Evolutionary conservation across 768 basidiomycete species (phyloP).

Genomic region (Imleria badia): DNA sequence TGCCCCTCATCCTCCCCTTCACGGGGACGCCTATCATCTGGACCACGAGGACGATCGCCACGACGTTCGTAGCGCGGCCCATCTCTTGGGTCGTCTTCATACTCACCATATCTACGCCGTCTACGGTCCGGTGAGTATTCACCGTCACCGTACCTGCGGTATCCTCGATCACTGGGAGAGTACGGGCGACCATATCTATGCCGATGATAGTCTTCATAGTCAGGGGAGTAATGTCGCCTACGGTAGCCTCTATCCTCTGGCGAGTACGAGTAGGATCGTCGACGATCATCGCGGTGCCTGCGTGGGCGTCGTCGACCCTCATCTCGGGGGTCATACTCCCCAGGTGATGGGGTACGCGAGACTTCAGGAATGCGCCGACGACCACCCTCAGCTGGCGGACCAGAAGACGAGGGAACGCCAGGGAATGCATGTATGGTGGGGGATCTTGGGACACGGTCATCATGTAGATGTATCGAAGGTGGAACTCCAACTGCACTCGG

Average conservation of each 20-base stretch:
- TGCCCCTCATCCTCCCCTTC: neutral
- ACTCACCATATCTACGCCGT: neutral
- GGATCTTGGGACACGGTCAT: conserved; percentile 15
- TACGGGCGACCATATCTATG: conserved; percentile 11
- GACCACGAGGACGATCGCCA: neutral
- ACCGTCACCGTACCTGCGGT: conserved; percentile 7
- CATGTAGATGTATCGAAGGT: conserved; percentile 8
- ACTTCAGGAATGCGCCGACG: neutral
- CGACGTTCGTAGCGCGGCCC: neutral
- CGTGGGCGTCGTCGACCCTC: neutral
- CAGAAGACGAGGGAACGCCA: neutral
- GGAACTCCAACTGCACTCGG: conserved; percentile 19
- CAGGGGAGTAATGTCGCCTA: conserved; percentile 10
- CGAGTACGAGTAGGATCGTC: conserved; percentile 26
- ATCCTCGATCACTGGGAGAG: conserved; percentile 19
- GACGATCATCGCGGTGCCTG: conserved; percentile 6
- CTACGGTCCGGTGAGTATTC: conserved; percentile 15
- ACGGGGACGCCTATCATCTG: neutral
- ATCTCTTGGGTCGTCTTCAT: conserved; percentile 8
- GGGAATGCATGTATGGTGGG: conserved; percentile 28
- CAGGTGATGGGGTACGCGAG: conserved; percentile 9
- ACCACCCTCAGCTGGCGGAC: conserved; percentile 3
- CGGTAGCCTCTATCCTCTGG: conserved; percentile 9
- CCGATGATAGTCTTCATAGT: conserved; percentile 14
- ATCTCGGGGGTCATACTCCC: conserved; percentile 1